Conservation (phyloP, 805 yeast species). For the Maudiozyma serrabonitensis region DNA sequence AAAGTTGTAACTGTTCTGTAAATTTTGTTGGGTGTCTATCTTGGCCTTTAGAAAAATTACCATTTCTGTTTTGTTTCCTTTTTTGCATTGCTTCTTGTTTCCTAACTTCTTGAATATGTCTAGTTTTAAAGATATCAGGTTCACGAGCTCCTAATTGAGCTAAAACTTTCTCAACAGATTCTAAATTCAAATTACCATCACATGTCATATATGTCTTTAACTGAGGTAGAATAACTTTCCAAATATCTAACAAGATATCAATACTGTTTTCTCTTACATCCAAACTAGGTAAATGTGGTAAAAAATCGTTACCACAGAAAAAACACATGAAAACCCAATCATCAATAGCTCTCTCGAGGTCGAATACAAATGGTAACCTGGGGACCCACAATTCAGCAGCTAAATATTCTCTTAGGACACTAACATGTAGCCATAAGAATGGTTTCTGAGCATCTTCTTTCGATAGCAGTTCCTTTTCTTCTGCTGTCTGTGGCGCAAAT, state of each 20-base stretch:
- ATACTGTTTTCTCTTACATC: conserved; percentile 94
- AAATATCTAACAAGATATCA: conserved; percentile 66
- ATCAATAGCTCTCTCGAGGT: conserved; percentile 90
- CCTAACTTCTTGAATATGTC: conserved; percentile 61
- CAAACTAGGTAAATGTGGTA: conserved; percentile 90
- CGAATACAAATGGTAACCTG: conserved; percentile 62
- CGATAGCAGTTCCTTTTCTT: conserved; percentile 34
- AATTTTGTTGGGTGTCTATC: conserved; percentile 70
- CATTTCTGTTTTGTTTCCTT: conserved; percentile 37
- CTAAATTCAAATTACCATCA: conserved; percentile 75
- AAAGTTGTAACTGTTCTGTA: conserved; percentile 62
- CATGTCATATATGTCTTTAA: conserved; percentile 75
- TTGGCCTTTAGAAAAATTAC: conserved; percentile 55
- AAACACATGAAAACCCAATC: conserved; percentile 99
- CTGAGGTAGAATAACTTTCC: conserved; percentile 66
- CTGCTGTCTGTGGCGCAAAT: conserved; percentile 44
- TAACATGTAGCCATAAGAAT: conserved; percentile 87
- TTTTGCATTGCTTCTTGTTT: conserved; percentile 50
- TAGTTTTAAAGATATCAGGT: conserved; percentile 60
- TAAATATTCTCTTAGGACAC: conserved; percentile 78
- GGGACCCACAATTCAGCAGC: conserved; percentile 72
- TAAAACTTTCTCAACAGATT: conserved; percentile 66
- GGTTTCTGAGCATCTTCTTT: conserved; percentile 51
- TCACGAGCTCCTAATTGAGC: conserved; percentile 61
- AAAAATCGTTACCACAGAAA: conserved; percentile 95